Evolutionary conservation across 371 early-diverging fungal genomes (phyloP), one percentile per base, ranked within the genome.

Genomic region (Actinomucor elegans): DNA sequence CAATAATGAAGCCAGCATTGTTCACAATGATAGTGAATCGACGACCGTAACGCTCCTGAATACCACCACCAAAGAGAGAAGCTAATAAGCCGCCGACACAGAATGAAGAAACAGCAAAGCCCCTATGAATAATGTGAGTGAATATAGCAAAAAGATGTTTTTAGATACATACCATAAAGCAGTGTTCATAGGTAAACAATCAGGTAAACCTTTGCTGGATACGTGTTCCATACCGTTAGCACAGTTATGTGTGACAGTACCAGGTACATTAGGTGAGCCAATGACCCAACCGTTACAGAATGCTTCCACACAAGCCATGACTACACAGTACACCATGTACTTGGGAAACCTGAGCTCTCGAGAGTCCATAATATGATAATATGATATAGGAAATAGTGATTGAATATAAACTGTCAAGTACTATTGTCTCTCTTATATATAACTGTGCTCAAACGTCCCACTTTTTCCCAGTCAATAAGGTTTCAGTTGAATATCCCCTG

Each of bases 71-170:
- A 5, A 48, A 50, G 2, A 92, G 63, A 9, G 85, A 86, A 24
- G 89, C 91, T 1, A 82, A 34, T 7, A 89, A 54, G 2, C 92
- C 94, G 32, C 93, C 91, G 8, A 89, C 52, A 36, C 84, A 80
- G 43, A 81, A 83, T 11, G 81, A 66, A 0, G 86, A 81, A 7
- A 86, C 83, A 3, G 86, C 81, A 40, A 88, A 64, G 14, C 84
- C 88, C 41, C 41, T 41, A 41, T 14, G 14, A n/a, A 9, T 11
- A 24, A 14, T 11, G 3, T 8, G 15, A 4, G 24, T 2, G 4
- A 5, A 40, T 3, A 24, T 40, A 23, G 24, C n/a, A n/a, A n/a
- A n/a, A n/a, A n/a, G n/a, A n/a, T n/a, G 23, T 12, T 24, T 20
- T 14, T 2, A 8, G 15, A 37, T 4, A 40, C 40, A 23, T 40